These are phyloP conservation scores for Geotrichum phurueaensis DNA, from an alignment of 1,139 yeast genomes.

Conservation along the genomic window DNA sequence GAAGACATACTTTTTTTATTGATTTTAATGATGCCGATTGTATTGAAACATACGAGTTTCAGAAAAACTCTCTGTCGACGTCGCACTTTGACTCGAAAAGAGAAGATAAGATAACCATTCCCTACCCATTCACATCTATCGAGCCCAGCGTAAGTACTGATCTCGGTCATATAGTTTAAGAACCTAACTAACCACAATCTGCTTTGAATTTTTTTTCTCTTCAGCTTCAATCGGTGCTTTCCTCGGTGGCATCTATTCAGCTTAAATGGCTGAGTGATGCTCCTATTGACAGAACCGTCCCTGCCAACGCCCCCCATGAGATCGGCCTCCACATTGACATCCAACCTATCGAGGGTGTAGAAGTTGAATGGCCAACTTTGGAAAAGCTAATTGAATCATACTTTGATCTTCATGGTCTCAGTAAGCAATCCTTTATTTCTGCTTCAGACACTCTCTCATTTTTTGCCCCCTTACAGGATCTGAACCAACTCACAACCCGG, in stretches of 20 bases:
- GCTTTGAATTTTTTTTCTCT: background rate
- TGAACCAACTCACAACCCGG: constrained; percentile 3
- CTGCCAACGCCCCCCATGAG: constrained; percentile 29
- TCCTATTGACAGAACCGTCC: constrained; percentile 22
- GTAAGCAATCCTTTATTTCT: background rate
- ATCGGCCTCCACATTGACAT: constrained; percentile 30
- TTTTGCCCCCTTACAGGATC: constrained; percentile 15
- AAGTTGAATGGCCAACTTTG: constrained; percentile 2
- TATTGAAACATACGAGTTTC: constrained; percentile 20
- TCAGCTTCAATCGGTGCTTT: constrained; percentile 5
- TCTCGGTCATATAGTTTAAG: background rate
- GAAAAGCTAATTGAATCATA: constrained; percentile 2
- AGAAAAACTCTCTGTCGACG: constrained; percentile 10
- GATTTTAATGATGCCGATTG: constrained; percentile 22
- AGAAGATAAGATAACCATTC: constrained; percentile 26
- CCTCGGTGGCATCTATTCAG: constrained; percentile 20
- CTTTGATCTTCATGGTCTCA: constrained; percentile 11
- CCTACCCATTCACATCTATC: constrained; percentile 12
- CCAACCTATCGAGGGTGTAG: constrained; percentile 2
- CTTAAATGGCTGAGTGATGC: constrained; percentile 25
- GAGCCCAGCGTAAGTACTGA: constrained; percentile 11
- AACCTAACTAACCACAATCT: background rate
- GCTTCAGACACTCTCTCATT: constrained; percentile 24
- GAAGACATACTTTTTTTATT: constrained; percentile 26
- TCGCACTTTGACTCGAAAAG: constrained; percentile 22